These are phyloP conservation scores for Brassica juncea DNA, from an alignment of 345 rosid species.

Conservation along the genomic window DNA sequence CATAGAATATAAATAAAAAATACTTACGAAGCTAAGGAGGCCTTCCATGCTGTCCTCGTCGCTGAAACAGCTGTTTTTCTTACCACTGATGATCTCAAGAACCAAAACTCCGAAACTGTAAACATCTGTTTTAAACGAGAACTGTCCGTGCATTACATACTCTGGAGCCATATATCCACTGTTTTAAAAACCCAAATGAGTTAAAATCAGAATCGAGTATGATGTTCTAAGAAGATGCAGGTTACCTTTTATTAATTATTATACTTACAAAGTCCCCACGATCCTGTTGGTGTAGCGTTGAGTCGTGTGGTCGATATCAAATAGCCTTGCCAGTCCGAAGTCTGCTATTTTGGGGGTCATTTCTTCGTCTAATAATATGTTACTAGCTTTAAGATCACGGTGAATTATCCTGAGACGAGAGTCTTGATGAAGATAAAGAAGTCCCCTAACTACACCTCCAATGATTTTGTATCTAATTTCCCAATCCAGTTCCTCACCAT, in stretches of 20 bases:
- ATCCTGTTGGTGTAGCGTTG: constrained; percentile 46
- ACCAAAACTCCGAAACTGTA: constrained; percentile 61
- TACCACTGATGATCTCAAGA: constrained; percentile 60
- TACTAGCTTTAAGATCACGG: constrained; percentile 63
- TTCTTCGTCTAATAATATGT: constrained; percentile 45
- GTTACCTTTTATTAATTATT: background rate
- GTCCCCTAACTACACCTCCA: constrained; percentile 39
- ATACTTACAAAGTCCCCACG: constrained; percentile 53
- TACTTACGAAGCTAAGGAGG: constrained; percentile 51
- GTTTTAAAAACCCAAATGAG: background rate
- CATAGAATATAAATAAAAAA: too few species aligned
- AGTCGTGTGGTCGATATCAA: constrained; percentile 42
- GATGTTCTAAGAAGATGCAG: background rate
- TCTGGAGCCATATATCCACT: constrained; percentile 71
- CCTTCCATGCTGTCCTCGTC: constrained; percentile 29
- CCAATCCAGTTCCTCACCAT: constrained; percentile 34
- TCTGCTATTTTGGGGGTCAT: constrained; percentile 67
- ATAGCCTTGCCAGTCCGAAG: constrained; percentile 55
- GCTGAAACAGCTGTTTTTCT: constrained; percentile 30
- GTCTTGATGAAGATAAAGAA: constrained; percentile 51
- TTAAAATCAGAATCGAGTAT: background rate
- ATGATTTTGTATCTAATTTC: constrained; percentile 33
- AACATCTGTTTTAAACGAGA: constrained; percentile 59
- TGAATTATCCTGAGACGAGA: constrained; percentile 58
- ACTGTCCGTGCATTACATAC: constrained; percentile 49